Percentiles rank a stretch among this genome's conserved stretches.
Evolutionary conservation across 129 eudicot genomes (phyloP).

Genomic region (Calendula officinalis): DNA sequence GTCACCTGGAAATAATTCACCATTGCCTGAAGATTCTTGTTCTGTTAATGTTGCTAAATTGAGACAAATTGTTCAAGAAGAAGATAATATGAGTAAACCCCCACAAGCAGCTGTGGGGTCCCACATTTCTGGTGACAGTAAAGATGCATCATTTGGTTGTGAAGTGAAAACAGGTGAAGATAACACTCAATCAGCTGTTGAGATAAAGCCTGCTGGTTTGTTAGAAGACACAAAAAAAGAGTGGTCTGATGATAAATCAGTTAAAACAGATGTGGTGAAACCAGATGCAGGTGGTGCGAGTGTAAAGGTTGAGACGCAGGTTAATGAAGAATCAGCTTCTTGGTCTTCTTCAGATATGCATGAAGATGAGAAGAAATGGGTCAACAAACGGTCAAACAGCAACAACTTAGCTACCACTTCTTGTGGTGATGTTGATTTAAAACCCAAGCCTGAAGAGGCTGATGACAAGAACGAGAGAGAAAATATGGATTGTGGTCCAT

Average conservation of each 20-base stretch:
- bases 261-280: slow-evolving; percentile 13
- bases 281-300: slow-evolving; percentile 31
- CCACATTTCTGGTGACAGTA: slow-evolving; percentile 26
- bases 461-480: slow-evolving; percentile 20
- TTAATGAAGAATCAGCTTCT: slow-evolving; percentile 41
- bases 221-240: slow-evolving; percentile 18
- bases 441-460: slow-evolving; percentile 25
- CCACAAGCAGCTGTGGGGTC: background rate
- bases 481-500: slow-evolving; percentile 18
- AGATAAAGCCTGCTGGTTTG: slow-evolving; percentile 23
- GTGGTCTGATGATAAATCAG: slow-evolving; percentile 21
- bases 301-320: slow-evolving; percentile 31
- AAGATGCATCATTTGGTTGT: slow-evolving; percentile 22
- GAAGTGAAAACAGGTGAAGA: slow-evolving; percentile 24
- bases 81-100: slow-evolving; percentile 19
- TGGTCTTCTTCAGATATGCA: slow-evolving; percentile 39
- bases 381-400: slow-evolving; percentile 19
- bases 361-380: slow-evolving; percentile 26
- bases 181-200: slow-evolving; percentile 8
- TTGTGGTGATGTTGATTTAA: slow-evolving; percentile 23
- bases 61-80: slow-evolving; percentile 32
- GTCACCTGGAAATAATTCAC: slow-evolving; percentile 49
- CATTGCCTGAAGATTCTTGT: slow-evolving; percentile 46
- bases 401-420: slow-evolving; percentile 13
- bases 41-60: slow-evolving; percentile 37